A percentile compares a stretch with the other conserved stretches of the same genome.
These are phyloP conservation scores for Cotoneaster glaucophyllus DNA, from an alignment of 306 rosid species.

Conservation along the genomic window DNA sequence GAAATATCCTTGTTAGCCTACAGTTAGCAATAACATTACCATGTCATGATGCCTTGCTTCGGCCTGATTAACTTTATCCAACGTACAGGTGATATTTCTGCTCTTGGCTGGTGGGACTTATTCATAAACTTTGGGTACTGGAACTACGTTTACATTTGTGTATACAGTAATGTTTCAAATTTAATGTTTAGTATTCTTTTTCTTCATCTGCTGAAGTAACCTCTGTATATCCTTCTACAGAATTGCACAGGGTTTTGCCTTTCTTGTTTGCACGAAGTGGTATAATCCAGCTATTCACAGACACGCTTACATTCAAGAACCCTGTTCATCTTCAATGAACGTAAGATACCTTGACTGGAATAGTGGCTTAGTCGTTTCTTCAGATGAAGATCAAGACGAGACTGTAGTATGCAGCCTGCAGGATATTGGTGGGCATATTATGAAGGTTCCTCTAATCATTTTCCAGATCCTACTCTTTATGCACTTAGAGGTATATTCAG, in stretches of 20 bases:
- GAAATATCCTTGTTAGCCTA: neutral
- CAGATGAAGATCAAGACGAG: conserved; percentile 55
- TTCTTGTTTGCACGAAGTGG: conserved; percentile 97
- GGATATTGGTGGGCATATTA: conserved; percentile 85
- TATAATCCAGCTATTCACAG: conserved; percentile 83
- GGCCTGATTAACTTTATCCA: neutral
- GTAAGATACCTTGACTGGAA: conserved; percentile 63
- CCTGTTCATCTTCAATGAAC: conserved; percentile 48
- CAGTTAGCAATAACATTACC: neutral
- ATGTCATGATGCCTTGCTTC: neutral
- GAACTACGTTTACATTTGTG: neutral
- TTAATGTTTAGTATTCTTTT: neutral
- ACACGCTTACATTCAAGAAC: conserved; percentile 48
- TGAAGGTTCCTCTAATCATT: conserved; percentile 71
- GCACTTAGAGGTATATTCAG: conserved; percentile 63
- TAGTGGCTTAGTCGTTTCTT: conserved; percentile 61
- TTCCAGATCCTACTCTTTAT: conserved; percentile 76
- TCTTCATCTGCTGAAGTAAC: conserved; percentile 14
- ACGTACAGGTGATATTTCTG: conserved; percentile 75
- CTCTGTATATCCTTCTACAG: conserved; percentile 41
- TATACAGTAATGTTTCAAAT: conserved; percentile 9
- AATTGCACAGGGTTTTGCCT: conserved; percentile 93
- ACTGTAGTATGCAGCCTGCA: conserved; percentile 55
- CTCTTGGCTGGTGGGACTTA: conserved; percentile 96
- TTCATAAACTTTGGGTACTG: conserved; percentile 81